phyloP scores from a whole-genome alignment of 2,329 filamentous ascomycete species.

The Alternaria triticina region DNA sequence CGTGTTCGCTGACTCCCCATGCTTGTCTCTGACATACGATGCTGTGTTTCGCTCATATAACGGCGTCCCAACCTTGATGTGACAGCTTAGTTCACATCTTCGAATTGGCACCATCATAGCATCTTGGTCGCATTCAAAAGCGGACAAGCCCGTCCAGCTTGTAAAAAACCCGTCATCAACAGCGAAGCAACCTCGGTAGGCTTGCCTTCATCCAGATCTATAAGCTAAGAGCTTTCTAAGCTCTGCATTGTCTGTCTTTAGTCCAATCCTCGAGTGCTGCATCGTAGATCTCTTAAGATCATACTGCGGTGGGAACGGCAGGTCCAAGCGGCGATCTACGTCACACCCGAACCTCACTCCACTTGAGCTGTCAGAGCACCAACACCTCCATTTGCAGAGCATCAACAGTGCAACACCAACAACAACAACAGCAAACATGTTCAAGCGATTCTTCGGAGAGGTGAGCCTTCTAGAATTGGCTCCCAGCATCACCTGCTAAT shows the following conservation, averaged over 20 bases:
- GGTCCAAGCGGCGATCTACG: slow-evolving; percentile 31
- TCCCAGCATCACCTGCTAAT: background rate
- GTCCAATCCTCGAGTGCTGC: background rate
- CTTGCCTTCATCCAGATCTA: background rate
- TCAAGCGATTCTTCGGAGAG: slow-evolving; percentile 57
- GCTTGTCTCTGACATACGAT: background rate
- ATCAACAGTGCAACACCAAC: slow-evolving; percentile 3
- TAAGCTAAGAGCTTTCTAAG: background rate
- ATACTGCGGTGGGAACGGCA: slow-evolving; percentile 7
- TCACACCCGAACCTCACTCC: slow-evolving; percentile 33
- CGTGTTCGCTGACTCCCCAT: background rate
- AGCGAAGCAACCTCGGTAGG: background rate
- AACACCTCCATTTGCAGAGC: slow-evolving; percentile 19
- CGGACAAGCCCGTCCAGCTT: background rate
- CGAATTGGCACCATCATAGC: background rate
- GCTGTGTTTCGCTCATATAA: background rate
- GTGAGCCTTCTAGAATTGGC: slow-evolving; percentile 27
- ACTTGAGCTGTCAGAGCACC: slow-evolving; percentile 21
- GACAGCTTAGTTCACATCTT: background rate
- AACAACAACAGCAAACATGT: slow-evolving; percentile 38
- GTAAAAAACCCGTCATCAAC: background rate
- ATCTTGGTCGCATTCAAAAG: background rate
- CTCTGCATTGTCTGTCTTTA: background rate
- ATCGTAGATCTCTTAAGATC: slow-evolving; percentile 2
- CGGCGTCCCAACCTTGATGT: too few relatives aligned